phyloP scores from a whole-genome alignment of 2,329 filamentous ascomycete genomes.

The Penicillium sp. region DNA sequence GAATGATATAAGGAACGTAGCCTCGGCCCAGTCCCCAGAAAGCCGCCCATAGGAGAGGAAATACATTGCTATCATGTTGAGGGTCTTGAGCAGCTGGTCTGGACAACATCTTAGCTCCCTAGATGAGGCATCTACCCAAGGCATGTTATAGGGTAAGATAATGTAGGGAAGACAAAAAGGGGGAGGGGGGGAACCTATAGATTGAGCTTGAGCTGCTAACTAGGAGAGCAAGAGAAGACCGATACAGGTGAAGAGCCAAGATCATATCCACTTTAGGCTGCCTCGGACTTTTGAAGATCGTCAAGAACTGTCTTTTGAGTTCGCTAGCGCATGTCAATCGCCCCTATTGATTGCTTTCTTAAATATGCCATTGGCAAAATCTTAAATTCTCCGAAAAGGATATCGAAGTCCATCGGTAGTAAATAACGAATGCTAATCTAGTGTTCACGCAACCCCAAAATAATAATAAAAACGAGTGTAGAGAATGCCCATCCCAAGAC shows the following conservation, averaged over 20 bases:
- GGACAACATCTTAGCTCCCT: too few relatives aligned
- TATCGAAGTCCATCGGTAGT: conserved; percentile 23
- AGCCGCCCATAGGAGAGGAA: too few relatives aligned
- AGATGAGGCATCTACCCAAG: too few relatives aligned
- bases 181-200: too few relatives aligned
- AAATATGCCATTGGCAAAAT: background rate
- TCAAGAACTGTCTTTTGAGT: background rate
- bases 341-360: background rate
- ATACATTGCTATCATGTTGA: too few relatives aligned
- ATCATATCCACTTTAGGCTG: background rate
- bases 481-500: conserved; percentile 1
- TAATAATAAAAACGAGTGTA: background rate
- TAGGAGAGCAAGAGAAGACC: too few relatives aligned
- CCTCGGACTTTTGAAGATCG: background rate
- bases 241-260: background rate
- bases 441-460: background rate
- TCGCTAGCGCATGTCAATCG: background rate
- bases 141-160: too few relatives aligned
- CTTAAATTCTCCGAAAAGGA: conserved; percentile 13
- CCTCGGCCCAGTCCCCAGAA: too few relatives aligned
- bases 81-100: too few relatives aligned
- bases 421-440: conserved; percentile 6
- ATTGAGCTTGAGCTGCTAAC: too few relatives aligned
- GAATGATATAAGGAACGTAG: too few relatives aligned
- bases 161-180: too few relatives aligned